phyloP scores from a whole-genome alignment of 1,284 basidiomycete genomes.

The Austropuccinia psidii region DNA sequence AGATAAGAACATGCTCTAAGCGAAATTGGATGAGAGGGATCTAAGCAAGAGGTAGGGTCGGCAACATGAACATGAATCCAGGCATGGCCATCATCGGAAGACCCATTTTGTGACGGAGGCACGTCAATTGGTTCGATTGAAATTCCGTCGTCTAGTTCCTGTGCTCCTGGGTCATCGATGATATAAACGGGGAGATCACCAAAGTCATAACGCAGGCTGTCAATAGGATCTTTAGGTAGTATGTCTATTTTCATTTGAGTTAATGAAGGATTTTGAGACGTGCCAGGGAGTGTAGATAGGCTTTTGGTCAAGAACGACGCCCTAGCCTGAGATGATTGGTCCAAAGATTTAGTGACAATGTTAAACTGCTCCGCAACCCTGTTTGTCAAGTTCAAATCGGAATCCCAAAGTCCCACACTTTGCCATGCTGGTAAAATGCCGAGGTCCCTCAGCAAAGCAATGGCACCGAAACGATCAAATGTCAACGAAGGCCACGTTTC shows the following conservation, averaged over 20 bases:
- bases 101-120: too few relatives aligned
- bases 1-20: conserved; percentile 55
- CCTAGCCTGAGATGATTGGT: not conserved
- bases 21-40: conserved; percentile 59
- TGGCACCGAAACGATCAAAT: conserved; percentile 36
- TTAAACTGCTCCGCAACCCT: conserved; percentile 21
- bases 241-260: too few relatives aligned
- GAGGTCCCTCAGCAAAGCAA: conserved; percentile 27
- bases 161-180: conserved; percentile 71
- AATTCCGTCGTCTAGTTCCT: conserved; percentile 90
- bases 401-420: conserved; percentile 36
- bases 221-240: conserved; percentile 46
- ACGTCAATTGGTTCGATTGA: conserved; percentile 63
- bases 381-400: conserved; percentile 21
- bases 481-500: conserved; percentile 35
- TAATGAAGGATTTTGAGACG: conserved; percentile 18
- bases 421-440: conserved; percentile 34
- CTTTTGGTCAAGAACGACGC: conserved; percentile 38
- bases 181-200: conserved; percentile 73
- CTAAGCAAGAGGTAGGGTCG: conserved; percentile 77
- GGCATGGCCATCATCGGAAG: conserved; percentile 38
- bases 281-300: not conserved
- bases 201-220: conserved; percentile 73
- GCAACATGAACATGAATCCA: conserved; percentile 94
- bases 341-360: conserved; percentile 34